phyloP scores from a whole-genome alignment of 2,329 filamentous ascomycete species.

The Alternaria viburni region DNA sequence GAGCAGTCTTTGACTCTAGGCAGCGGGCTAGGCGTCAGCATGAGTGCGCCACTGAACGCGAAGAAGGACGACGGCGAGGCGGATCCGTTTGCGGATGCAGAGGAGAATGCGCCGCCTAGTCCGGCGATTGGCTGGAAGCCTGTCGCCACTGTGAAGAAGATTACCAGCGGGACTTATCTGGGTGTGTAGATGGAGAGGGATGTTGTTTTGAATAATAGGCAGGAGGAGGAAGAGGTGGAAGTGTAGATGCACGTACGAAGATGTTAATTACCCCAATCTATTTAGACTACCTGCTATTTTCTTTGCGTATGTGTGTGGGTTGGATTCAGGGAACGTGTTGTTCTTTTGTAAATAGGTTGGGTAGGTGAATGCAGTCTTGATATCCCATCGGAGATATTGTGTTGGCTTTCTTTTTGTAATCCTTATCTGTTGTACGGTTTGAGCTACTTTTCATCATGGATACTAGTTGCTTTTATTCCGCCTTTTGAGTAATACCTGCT shows the following conservation, averaged over 20 bases:
- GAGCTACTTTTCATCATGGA: too few species aligned
- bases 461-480: too few species aligned
- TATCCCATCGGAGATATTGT: too few species aligned
- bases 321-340: not conserved
- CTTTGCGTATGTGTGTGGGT: not conserved
- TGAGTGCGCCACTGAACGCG: conserved; percentile 50
- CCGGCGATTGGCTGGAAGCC: conserved; percentile 41
- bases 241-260: not conserved
- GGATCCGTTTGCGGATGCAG: conserved; percentile 75
- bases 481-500: too few species aligned
- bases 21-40: conserved; percentile 67
- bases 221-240: not conserved
- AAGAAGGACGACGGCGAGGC: conserved; percentile 51
- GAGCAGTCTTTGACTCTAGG: conserved; percentile 57
- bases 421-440: too few species aligned
- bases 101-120: conserved; percentile 42
- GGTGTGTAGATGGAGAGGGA: conserved; percentile 31
- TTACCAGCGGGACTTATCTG: conserved; percentile 47
- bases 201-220: not conserved
- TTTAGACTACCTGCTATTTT: not conserved
- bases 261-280: not conserved
- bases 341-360: not conserved
- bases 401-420: too few species aligned
- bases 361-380: not conserved
- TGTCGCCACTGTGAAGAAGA: conserved; percentile 44